Conservation (phyloP, 2,329 filamentous ascomycete genomes). For the Claviceps pazoutovae region DNA sequence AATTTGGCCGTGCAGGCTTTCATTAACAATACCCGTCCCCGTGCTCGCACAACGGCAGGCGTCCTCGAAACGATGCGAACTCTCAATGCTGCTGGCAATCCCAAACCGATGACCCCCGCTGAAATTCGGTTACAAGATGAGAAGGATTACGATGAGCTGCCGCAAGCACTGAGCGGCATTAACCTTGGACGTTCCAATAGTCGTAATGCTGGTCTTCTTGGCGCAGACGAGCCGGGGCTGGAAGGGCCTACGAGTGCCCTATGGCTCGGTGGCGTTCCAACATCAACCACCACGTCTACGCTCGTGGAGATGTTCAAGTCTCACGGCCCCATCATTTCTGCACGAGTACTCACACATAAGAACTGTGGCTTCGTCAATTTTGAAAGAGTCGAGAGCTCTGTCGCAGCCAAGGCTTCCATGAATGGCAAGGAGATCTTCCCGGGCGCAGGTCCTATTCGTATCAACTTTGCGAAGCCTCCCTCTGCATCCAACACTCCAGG, state of each 20-base stretch:
- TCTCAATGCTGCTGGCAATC: slow-evolving; percentile 51
- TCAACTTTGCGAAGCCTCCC: slow-evolving; percentile 94
- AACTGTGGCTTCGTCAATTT: slow-evolving; percentile 99
- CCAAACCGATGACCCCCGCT: slow-evolving; percentile 60
- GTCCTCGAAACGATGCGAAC: slow-evolving; percentile 70
- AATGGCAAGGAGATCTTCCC: slow-evolving; percentile 98
- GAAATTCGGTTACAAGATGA: slow-evolving; percentile 65
- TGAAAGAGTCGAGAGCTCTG: slow-evolving; percentile 77
- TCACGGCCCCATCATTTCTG: slow-evolving; percentile 85
- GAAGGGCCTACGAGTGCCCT: slow-evolving; percentile 86
- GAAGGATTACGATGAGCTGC: slow-evolving; percentile 64
- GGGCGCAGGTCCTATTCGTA: slow-evolving; percentile 82
- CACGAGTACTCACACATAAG: slow-evolving; percentile 90
- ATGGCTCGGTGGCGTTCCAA: slow-evolving; percentile 95
- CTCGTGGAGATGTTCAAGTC: slow-evolving; percentile 87
- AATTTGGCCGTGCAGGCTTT: slow-evolving; percentile 90
- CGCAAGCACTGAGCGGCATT: slow-evolving; percentile 71
- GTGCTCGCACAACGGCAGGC: slow-evolving; percentile 72
- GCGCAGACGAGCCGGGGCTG: slow-evolving; percentile 62
- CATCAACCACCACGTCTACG: slow-evolving; percentile 90
- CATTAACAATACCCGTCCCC: slow-evolving; percentile 71
- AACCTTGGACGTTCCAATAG: slow-evolving; percentile 54
- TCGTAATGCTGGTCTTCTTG: slow-evolving; percentile 52
- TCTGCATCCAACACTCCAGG: slow-evolving; percentile 82
- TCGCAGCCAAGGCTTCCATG: slow-evolving; percentile 72